Evolutionary conservation across 495 filamentous ascomycete species (phyloP).

Genomic region (Neurospora pannonica): DNA sequence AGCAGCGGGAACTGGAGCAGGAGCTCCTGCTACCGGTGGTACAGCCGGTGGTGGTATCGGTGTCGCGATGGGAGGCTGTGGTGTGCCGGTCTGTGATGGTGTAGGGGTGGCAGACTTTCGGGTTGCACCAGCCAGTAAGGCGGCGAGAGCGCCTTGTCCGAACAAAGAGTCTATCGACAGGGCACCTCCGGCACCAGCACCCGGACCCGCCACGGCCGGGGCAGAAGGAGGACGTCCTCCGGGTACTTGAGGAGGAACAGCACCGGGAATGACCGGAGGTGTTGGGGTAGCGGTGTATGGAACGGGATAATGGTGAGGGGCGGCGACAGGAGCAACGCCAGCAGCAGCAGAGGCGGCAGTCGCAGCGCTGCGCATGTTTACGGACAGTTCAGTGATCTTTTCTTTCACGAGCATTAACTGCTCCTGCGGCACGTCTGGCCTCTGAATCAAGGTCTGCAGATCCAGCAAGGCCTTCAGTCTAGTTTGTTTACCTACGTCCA

Average conservation of each 20-base stretch:
- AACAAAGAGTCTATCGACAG: conserved; percentile 42
- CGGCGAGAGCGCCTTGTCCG: conserved; percentile 43
- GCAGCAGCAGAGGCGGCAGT: neutral
- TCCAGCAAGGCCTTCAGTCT: conserved; percentile 80
- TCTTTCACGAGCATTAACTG: conserved; percentile 72
- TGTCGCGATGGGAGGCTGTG: conserved; percentile 26
- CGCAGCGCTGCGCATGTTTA: conserved; percentile 36
- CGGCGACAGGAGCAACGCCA: conserved; percentile 4
- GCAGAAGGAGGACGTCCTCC: conserved; percentile 16
- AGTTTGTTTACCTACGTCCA: conserved; percentile 62
- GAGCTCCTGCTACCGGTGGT: neutral
- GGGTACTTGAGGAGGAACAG: conserved; percentile 11
- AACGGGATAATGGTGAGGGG: conserved; percentile 10
- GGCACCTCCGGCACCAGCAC: conserved; percentile 16
- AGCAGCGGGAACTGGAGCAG: conserved; percentile 8
- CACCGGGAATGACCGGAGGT: conserved; percentile 13
- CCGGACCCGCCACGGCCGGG: conserved; percentile 13
- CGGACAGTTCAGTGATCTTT: conserved; percentile 63
- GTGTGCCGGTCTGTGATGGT: conserved; percentile 29
- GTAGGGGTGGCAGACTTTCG: conserved; percentile 36
- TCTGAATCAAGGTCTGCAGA: conserved; percentile 70
- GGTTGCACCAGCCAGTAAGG: conserved; percentile 28
- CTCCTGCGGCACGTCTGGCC: conserved; percentile 66
- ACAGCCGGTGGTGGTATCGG: conserved; percentile 9
- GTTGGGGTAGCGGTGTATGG: conserved; percentile 16